Base-by-base conservation (phyloP, 164 flowering plant genomes). In the Berberis vulgaris region DNA sequence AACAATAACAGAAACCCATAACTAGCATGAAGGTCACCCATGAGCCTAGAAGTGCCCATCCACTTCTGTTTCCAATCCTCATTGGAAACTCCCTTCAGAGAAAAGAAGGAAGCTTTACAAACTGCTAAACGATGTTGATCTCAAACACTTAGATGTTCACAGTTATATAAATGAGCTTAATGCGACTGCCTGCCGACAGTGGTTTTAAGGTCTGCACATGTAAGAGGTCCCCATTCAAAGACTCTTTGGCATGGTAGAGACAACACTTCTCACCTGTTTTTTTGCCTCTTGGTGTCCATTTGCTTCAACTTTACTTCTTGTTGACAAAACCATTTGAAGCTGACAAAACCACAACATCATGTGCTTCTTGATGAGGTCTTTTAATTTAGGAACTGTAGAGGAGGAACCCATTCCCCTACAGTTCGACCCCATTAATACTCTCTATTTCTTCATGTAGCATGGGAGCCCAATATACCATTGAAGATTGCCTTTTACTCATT, bases 1-100 rank as follows among this genome's bases (percentile, higher is more conserved):
- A 74, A 2, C 71, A 81, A 71, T 68, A 46, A 69, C 84, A 78
- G 59, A 74, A 66, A 39, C 74, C 78, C 9, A 57, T 65, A 5
- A 65, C 47, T 43, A 80, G 65, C 1, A 86, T 65, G 6, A 82
- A 67, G n/a, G 63, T 54, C 57, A 76, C n/a, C 63, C 63, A 76
- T 60, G 79, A 67, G 67, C 75, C 77, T 69, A 80, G 6, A 43
- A 71, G 72, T 57, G 74, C 76, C 50, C 69, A 71, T 65, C 63
- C 57, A 45, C 40, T 26, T 26, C 26, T 26, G 26, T 26, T 26
- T 26, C 26, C 26, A 26, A 26, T 26, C 61, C 77, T 72, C 41
- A 45, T 65, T 57, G 38, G 26, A 26, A 26, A 26, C 26, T 26
- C 26, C 26, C 26, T 74, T 72, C 40, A 45, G 45, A 56, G 39